Conservation (phyloP, 257 asterid species). For the Misopates orontium region DNA sequence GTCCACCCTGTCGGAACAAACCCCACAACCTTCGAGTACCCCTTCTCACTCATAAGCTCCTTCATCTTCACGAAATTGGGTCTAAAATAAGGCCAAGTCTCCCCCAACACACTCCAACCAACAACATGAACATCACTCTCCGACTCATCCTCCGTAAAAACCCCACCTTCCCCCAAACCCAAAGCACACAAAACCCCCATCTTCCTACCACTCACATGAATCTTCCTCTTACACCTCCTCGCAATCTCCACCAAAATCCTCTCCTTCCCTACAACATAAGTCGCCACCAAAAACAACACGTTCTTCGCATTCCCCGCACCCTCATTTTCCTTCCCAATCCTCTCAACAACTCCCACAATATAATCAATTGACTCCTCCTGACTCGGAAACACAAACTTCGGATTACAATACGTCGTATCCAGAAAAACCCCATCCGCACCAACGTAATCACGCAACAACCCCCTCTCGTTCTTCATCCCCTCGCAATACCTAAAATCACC, state of each 20-base stretch:
- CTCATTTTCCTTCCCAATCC: slow-evolving; percentile 46
- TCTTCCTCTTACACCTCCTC: slow-evolving; percentile 71
- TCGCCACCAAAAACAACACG: slow-evolving; percentile 82
- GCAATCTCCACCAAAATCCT: slow-evolving; percentile 81
- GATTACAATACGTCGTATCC: slow-evolving; percentile 90
- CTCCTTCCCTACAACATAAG: slow-evolving; percentile 90
- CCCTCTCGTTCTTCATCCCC: slow-evolving; percentile 56
- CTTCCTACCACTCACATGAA: slow-evolving; percentile 60
- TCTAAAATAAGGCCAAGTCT: slow-evolving; percentile 92
- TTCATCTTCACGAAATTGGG: slow-evolving; percentile 74
- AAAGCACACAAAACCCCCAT: slow-evolving; percentile 59
- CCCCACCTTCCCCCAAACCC: slow-evolving; percentile 63
- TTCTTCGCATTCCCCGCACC: slow-evolving; percentile 35
- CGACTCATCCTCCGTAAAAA: slow-evolving; percentile 63
- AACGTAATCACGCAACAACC: slow-evolving; percentile 47
- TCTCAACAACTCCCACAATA: slow-evolving; percentile 61
- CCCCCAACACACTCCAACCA: slow-evolving; percentile 92
- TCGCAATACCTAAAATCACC: slow-evolving; percentile 81
- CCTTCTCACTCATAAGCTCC: slow-evolving; percentile 79
- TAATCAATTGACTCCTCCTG: slow-evolving; percentile 89
- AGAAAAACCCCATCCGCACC: slow-evolving; percentile 85
- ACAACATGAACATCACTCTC: slow-evolving; percentile 88
- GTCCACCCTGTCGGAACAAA: slow-evolving; percentile 99
- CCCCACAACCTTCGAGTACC: slow-evolving; percentile 78
- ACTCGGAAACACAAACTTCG: slow-evolving; percentile 76